These are phyloP conservation scores for Xylaria sp. DNA, from an alignment of 2,329 filamentous ascomycete species.

Conservation along the genomic window DNA sequence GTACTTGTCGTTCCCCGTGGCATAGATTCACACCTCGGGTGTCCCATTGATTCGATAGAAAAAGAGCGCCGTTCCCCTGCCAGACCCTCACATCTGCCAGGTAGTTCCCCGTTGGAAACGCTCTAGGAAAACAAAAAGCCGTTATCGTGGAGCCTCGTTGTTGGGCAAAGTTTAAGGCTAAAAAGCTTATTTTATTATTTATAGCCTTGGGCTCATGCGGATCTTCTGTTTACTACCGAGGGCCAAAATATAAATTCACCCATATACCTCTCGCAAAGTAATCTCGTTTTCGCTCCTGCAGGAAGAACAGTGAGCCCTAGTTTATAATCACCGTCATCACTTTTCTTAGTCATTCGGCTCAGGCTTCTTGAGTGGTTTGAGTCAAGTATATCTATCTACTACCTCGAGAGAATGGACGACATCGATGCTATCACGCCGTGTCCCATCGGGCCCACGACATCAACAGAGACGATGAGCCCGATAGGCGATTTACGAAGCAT, in stretches of 20 bases:
- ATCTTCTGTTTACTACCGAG: not conserved
- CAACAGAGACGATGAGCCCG: conserved; percentile 14
- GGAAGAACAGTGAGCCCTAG: not conserved
- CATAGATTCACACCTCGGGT: conserved; percentile 20
- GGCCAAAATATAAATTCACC: not conserved
- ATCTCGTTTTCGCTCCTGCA: not conserved
- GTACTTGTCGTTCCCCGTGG: not conserved
- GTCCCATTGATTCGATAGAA: conserved; percentile 16
- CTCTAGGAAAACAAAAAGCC: not conserved
- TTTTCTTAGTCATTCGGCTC: not conserved
- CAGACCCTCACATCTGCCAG: not conserved
- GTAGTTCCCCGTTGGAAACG: conserved; percentile 5
- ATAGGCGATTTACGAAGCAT: conserved; percentile 38
- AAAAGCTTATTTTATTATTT: not conserved
- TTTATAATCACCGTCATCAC: not conserved
- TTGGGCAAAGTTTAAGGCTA: not conserved
- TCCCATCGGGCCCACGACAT: conserved; percentile 36
- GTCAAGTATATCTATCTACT: not conserved
- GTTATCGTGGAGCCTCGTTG: conserved; percentile 8
- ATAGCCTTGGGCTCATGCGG: not conserved
- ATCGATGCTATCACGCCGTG: conserved; percentile 52
- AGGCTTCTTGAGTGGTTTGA: not conserved
- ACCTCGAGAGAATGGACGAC: conserved; percentile 43
- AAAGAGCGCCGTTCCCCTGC: conserved; percentile 16
- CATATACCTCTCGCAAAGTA: not conserved